Base-by-base conservation (phyloP, 176 grass and related monocot genomes). In the Bonia amplexicaulis region DNA sequence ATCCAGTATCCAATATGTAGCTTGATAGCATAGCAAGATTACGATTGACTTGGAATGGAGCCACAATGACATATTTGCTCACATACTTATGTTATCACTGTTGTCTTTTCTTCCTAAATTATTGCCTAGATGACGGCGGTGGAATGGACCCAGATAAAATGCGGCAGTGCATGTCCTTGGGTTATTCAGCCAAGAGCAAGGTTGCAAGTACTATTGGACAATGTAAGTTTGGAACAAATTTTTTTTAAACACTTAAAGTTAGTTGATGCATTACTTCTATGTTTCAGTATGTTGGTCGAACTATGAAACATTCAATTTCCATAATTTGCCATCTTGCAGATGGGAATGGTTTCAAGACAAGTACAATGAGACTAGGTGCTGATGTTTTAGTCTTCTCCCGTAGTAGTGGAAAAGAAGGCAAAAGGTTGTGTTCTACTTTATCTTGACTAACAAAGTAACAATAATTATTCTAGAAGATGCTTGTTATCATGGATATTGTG, bases 281-380 rank as follows among this genome's bases (percentile, higher is more conserved):
- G 15, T 66, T 49, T 63, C 49, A 45, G 22, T 77, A 46, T 82
- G 74, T 62, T 72, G 54, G 31, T 76, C 40, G 31, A 86, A 76
- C 48, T 47, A 68, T 82, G 41, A 80, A 74, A 7, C 69, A 58
- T 82, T 89, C 41, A 82, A 44, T 69, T 66, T 72, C 19, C 74
- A 83, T 89, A 76, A 71, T 85, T 83, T 85, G 39, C 55, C 71
- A 23, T 73, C 16, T 60, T 72, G 16, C 73, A 98, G 96, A 98
- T 89, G 96, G 96, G 73, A 98, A 98, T 93, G 96, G 96, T 89
- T 98, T 98, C 66, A 98, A 98, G 83, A 98, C 96, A 23, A 98
- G 96, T 80, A 98, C 93, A 76, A 95, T 98, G 96, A 93, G 96
- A 91, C 89, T 98, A 83, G 96, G 96, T 40, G 96, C 96, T 74